A percentile compares a stretch with the other conserved stretches of the same genome.
These are phyloP conservation scores for Elongisporangium anandrum DNA, from an alignment of 352 stramenopile genomes.

Conservation along the genomic window DNA sequence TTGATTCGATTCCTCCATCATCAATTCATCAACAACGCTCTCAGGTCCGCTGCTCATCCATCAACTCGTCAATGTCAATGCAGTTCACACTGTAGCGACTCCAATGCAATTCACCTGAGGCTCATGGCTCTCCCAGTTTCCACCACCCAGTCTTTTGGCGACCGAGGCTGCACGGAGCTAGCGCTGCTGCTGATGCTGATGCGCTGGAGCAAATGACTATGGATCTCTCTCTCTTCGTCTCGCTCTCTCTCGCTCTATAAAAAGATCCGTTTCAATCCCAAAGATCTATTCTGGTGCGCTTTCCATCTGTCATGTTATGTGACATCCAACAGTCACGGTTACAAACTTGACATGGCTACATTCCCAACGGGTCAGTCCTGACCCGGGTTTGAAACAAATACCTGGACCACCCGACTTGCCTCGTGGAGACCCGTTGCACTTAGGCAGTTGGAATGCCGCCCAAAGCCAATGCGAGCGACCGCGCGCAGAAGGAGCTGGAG, in stretches of 20 bases:
- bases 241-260: not conserved
- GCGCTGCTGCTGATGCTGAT: not conserved
- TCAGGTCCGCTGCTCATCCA: not conserved
- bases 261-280: not conserved
- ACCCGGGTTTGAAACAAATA: not conserved
- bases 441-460: slow-evolving; percentile 14
- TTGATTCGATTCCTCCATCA: not conserved
- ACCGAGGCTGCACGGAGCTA: not conserved
- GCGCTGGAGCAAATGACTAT: not conserved
- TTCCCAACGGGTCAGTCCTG: not conserved
- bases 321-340: not conserved
- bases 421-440: not conserved
- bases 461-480: slow-evolving; percentile 25
- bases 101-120: not conserved
- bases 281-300: not conserved
- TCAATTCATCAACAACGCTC: not conserved
- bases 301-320: not conserved
- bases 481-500: slow-evolving; percentile 52
- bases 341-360: not conserved
- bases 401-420: not conserved
- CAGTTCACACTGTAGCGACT: not conserved
- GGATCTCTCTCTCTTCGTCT: not conserved
- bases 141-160: not conserved
- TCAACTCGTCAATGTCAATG: not conserved
- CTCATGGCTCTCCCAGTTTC: not conserved